Evolutionary conservation across 2,329 filamentous ascomycete species (phyloP), one percentile per base, ranked within the genome.

Genomic region (Aspergillus felis): DNA sequence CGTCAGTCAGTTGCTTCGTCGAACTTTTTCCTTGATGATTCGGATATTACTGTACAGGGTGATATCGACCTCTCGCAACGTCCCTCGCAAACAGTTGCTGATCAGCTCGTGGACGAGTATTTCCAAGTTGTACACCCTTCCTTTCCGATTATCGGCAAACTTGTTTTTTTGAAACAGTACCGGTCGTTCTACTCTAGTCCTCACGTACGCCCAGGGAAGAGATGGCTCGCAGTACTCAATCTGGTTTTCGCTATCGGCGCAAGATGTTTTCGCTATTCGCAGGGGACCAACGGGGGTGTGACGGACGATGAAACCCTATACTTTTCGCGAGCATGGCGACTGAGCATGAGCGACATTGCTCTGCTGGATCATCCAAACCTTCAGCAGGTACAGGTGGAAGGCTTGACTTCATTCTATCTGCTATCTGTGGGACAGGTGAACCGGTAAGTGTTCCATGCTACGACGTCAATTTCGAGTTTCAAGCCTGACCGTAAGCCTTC

Each of bases 161-260:
- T 64, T 8, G 68, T 71, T n/a, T 78, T 79, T 38, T 59, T 74
- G 48, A 62, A 59, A 20, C 75, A 78, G 53, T 76, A 74, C 56
- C 69, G 68, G 51, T 70, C 69, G 1, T 76, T 75, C 55, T 76
- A 70, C 51, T 64, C 62, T 20, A 59, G 65, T 27, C 61, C 68
- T 8, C 68, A 64, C 32, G 61, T 72, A 20, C 66, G 70, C 55
- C 74, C 75, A 17, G 73, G 74, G 1, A 73, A 69, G 47, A 68
- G 69, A 57, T 77, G 74, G 74, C 64, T 78, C 49, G 74, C 76
- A 9, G 72, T 78, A 27, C 60, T 79, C 46, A 78, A 79, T 57
- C 54, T 79, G 27, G 70, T 79, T 17, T 78, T 79, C 61, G 77
- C 77, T 24, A 76, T 79, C 53, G 72, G 72, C 20, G 71, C 73